Base-by-base conservation (phyloP, 805 yeast species). In the Wickerhamomyces xylosicus region DNA sequence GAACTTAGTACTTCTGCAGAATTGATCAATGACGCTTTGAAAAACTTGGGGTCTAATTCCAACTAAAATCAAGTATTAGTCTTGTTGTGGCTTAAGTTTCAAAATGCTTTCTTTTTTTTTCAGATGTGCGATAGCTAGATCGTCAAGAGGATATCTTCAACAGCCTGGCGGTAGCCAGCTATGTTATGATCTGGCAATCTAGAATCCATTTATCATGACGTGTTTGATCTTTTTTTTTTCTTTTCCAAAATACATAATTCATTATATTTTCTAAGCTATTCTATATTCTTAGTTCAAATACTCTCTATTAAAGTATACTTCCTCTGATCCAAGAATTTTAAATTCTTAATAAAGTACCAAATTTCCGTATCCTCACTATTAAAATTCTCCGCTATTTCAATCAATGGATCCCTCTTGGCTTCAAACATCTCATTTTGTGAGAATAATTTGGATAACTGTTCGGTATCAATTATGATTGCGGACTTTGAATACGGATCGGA, bases 1-100 rank as follows among this genome's bases (percentile, higher is more conserved):
- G 56, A 53, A 33, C 31, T 53, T 20, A 33, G 43, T 8, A 52
- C 41, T 31, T 46, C 56, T 3, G 54, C 56, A 4, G 45, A 43
- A 19, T 29, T 47, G 28, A 53, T 53, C 19, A 54, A 52, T 28
- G 40, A 39, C 19, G 54, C 56, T 6, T 41, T 52, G 19, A 42
- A 37, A 19, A 47, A 48, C 19, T 43, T 53, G 34, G 41, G 42
- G 11, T 18, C 27, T n/a, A 37, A 22, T 17, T 16, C 19, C 4
- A 21, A 34, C 16, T 15, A 34, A 16, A 19, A 31, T 5, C n/a
- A n/a, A n/a, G n/a, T n/a, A n/a, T n/a, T n/a, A n/a, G n/a, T n/a
- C n/a, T n/a, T n/a, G n/a, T n/a, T n/a, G n/a, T n/a, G n/a, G n/a
- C n/a, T n/a, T n/a, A n/a, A n/a, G n/a, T n/a, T n/a, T n/a, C n/a